Evolutionary conservation across 805 yeast genomes (phyloP), one percentile per base, ranked within the genome.

Genomic region (Kluyveromyces wickerhamii): DNA sequence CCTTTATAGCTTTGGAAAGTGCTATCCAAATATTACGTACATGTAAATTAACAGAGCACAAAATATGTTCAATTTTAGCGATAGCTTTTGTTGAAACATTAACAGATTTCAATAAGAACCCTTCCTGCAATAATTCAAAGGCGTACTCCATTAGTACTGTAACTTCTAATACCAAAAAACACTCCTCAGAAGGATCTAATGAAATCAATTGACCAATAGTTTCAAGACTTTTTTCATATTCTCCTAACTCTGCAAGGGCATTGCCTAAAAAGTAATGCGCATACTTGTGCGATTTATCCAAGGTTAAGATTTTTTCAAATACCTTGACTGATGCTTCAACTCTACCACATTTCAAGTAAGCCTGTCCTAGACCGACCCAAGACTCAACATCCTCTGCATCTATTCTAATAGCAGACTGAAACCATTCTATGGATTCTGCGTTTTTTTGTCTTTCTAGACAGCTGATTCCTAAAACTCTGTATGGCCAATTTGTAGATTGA

Each of bases 311-410:
- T 38, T 76, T 77, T 20, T 64, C 66, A 47, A 87, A 82, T 1
- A 92, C 96, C 55, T 83, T 87, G 7, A 72, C 66, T 0, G 95
- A 85, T 2, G 97, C 94, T 37, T 84, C 88, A 28, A 79, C 63
- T 41, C 95, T 69, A 2, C 98, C 98, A 55, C 92, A 75, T 17
- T 77, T 72, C 36, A 71, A 65, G 55, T 92, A 92, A 0, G 96
- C 89, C 54, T 92, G 97, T n/a, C 98, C 98, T n/a, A 92, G 63
- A 1, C 96, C 96, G 19, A 82, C 66, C 96, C 97, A 89, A 2
- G 95, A 79, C 43, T 83, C 79, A 2, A 72, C 54, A 57, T 92
- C 96, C 35, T 51, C 43, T 0, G 80, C 63, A 27, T 77, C 64
- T 43, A 81, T 62, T 41, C 96, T 69, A 32, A 92, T 64, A 1